Evolutionary conservation across 208 protist genomes (phyloP), one percentile per base, ranked within the genome.

Genomic region (Acanthamoeba sp.): DNA sequence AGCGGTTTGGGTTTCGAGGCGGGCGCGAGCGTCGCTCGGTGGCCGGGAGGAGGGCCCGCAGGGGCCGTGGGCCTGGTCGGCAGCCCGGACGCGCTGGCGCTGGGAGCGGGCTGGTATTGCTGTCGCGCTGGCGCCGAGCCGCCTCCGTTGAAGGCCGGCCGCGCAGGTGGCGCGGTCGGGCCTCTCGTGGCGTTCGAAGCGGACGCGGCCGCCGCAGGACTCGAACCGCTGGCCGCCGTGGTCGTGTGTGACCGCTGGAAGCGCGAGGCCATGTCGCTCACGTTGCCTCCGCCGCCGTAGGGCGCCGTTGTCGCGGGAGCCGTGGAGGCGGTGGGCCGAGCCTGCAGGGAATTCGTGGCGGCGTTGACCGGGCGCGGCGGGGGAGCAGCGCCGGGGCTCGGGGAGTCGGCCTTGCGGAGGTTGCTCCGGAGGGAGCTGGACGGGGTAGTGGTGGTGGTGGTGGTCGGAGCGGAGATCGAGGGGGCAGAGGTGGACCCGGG

Each of bases 1-100:
- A 84, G 73, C 36, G 66, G 66, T n/a, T 76, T 76, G 32, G 66
- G 36, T 27, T 84, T 84, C 22, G 34, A 14, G 27, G 73, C 36
- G 0, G 38, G 27, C 22, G 40, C 73, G 22, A 84, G 73, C 0
- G 73, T 84, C 16, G 73, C n/a, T 18, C 73, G 73, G 42, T 24
- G 48, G 42, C 73, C 73, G 38, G 73, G 38, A 4, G 40, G 20
- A 0, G 38, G 73, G 10, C 73, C 73, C 3, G 73, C 10, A 50
- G 73, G 42, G 3, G 73, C 32, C 24, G n/a, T 84, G 73, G 73
- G 38, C 52, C 73, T 45, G 22, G 73, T 55, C 27, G 40, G 40
- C 36, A 55, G 38, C 16, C 24, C 73, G 14, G 40, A 16, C 29
- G 73, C 12, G 22, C 40, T 52, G 20, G 73, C 73, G 73, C 42